These are phyloP conservation scores for Salicornia ramosissima DNA, from an alignment of 148 eudicot species.

Conservation along the genomic window DNA sequence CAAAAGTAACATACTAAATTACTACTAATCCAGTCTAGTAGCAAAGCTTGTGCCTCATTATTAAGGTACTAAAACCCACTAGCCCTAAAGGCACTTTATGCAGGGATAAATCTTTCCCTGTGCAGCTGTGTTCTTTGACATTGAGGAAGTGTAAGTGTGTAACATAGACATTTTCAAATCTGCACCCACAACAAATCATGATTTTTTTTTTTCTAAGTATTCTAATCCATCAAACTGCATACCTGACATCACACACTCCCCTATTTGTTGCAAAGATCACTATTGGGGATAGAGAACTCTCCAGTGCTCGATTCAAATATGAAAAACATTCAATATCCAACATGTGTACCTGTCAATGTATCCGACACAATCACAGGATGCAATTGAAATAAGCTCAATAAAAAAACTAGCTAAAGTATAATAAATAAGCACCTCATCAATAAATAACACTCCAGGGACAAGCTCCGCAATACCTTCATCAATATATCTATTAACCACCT, in stretches of 20 bases:
- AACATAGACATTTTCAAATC: neutral
- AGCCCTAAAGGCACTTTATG: too few species aligned
- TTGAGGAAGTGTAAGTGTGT: too few species aligned
- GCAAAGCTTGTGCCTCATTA: too few species aligned
- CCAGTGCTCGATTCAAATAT: conserved; percentile 88
- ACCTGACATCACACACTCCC: conserved; percentile 95
- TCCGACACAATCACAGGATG: neutral
- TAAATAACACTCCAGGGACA: conserved; percentile 92
- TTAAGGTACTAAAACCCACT: too few species aligned
- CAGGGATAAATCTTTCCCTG: neutral
- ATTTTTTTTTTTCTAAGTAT: neutral
- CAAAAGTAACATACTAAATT: neutral
- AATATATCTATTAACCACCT: conserved; percentile 95
- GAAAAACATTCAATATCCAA: conserved; percentile 98
- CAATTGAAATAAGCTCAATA: conserved; percentile 10
- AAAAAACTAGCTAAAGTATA: neutral
- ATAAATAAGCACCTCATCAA: conserved; percentile 68
- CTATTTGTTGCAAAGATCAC: conserved; percentile 97
- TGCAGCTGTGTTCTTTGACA: too few species aligned
- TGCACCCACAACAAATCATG: neutral
- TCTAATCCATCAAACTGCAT: conserved; percentile 18
- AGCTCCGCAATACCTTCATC: conserved; percentile 98
- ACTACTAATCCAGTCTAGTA: neutral
- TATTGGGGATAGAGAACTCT: conserved; percentile 89
- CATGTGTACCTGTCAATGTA: conserved; percentile 75